A percentile compares a stretch with the other conserved stretches of the same genome.
phyloP scores from a whole-genome alignment of 257 asterid species.

The Lycium ferocissimum region DNA sequence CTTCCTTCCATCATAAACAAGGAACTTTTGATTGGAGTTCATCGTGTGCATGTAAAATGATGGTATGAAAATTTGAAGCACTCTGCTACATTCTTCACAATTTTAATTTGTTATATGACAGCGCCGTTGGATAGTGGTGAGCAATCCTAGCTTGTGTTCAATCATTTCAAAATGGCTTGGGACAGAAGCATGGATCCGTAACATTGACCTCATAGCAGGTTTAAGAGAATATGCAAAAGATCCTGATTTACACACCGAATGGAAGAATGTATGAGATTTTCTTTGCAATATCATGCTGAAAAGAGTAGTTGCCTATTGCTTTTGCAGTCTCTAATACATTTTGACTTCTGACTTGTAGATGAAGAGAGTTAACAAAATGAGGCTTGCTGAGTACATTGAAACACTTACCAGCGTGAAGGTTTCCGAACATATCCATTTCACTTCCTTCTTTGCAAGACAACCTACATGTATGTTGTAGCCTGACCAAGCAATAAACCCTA shows the following conservation, averaged over 20 bases:
- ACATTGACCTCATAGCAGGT: conserved; percentile 54
- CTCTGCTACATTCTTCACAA: background rate
- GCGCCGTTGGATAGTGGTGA: conserved; percentile 68
- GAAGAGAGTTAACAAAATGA: conserved; percentile 56
- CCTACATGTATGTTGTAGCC: background rate
- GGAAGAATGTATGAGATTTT: conserved; percentile 50
- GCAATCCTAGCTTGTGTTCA: conserved; percentile 59
- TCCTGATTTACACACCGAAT: conserved; percentile 51
- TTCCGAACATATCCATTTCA: conserved; percentile 24
- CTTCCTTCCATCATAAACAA: conserved; percentile 8
- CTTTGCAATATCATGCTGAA: conserved; percentile 19
- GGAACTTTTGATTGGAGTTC: background rate
- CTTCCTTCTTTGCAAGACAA: conserved; percentile 8
- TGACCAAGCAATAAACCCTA: conserved; percentile 23
- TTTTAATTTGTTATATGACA: conserved; percentile 32
- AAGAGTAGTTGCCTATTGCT: conserved; percentile 9
- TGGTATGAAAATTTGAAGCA: conserved; percentile 4
- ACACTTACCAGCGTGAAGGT: conserved; percentile 58
- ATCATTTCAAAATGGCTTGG: conserved; percentile 64
- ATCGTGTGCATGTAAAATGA: background rate
- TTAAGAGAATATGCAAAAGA: conserved; percentile 51
- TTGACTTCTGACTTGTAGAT: conserved; percentile 37
- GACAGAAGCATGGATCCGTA: conserved; percentile 60
- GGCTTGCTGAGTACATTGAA: conserved; percentile 60
- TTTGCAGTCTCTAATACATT: conserved; percentile 12